Percentiles rank a stretch among this genome's conserved stretches.
phyloP scores from a whole-genome alignment of 306 rosid genomes.

The Prosopis cineraria region DNA sequence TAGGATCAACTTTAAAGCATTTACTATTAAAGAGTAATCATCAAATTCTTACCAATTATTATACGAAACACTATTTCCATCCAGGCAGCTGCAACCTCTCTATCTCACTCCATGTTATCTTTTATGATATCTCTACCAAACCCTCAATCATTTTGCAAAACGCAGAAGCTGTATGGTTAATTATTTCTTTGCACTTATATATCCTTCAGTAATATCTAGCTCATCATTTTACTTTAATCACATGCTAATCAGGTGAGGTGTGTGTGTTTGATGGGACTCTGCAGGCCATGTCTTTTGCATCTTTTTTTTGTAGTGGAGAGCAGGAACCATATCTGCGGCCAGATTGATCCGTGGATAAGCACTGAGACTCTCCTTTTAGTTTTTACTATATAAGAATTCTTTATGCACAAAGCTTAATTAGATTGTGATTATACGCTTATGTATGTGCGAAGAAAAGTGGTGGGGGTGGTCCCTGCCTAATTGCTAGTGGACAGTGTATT shows the following conservation, averaged over 20 bases:
- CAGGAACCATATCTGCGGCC: conserved; percentile 33
- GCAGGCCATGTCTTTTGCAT: conserved; percentile 6
- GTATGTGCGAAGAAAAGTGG: conserved; percentile 20
- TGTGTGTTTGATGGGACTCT: conserved; percentile 5
- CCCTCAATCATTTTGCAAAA: neutral
- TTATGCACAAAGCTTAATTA: conserved; percentile 6
- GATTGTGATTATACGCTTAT: neutral
- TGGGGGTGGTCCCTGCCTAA: conserved; percentile 36
- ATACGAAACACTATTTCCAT: no score
- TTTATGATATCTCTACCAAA: conserved; percentile 1
- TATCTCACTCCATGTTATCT: neutral
- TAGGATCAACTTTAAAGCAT: neutral
- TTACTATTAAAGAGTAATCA: neutral
- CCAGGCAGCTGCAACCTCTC: neutral
- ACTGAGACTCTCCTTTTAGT: conserved; percentile 18
- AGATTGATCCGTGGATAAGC: conserved; percentile 39
- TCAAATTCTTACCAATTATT: neutral
- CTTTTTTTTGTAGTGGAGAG: conserved; percentile 4
- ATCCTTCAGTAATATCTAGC: neutral
- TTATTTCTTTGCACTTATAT: no score
- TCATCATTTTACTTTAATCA: neutral
- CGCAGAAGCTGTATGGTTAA: no score
- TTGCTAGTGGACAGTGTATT: conserved; percentile 16
- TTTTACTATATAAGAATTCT: conserved; percentile 24
- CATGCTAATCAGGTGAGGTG: neutral